Conservation (phyloP, 164 flowering plant genomes). For the Macadamia tetraphylla region DNA sequence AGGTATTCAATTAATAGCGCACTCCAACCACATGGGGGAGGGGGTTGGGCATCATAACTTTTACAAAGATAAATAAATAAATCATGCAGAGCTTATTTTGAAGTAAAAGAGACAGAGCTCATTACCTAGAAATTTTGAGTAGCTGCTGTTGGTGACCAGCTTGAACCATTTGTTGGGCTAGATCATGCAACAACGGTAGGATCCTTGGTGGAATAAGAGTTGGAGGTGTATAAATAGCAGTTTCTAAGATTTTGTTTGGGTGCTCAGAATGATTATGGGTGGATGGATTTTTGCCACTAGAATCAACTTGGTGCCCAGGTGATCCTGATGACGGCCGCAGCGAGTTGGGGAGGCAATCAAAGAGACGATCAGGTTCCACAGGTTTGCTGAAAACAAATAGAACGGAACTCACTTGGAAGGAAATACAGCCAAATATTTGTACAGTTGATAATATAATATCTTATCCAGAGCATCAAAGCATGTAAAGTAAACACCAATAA, state of each 20-base stretch:
- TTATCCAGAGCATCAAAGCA: neutral
- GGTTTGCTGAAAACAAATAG: conserved; percentile 70
- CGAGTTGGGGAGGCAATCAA: conserved; percentile 83
- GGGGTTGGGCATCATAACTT: neutral
- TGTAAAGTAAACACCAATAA: neutral
- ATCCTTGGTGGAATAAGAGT: conserved; percentile 86
- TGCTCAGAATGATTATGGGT: conserved; percentile 32
- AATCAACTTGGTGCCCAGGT: conserved; percentile 45
- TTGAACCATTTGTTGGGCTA: conserved; percentile 79
- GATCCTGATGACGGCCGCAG: conserved; percentile 68
- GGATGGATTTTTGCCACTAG: conserved; percentile 29
- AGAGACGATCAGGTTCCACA: conserved; percentile 88
- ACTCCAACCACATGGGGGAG: neutral
- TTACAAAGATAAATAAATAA: neutral
- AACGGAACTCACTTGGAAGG: conserved; percentile 1
- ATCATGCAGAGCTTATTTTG: neutral
- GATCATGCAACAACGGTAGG: conserved; percentile 76
- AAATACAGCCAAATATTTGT: conserved; percentile 1
- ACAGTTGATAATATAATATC: neutral
- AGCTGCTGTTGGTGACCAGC: conserved; percentile 78
- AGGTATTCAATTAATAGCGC: too few relatives aligned
- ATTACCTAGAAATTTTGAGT: conserved; percentile 64
- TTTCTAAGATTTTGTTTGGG: conserved; percentile 38
- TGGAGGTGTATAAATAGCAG: conserved; percentile 65
- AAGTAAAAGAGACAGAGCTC: neutral